These are phyloP conservation scores for Gossypium laxum DNA, from an alignment of 441 rosid genomes.

Conservation along the genomic window DNA sequence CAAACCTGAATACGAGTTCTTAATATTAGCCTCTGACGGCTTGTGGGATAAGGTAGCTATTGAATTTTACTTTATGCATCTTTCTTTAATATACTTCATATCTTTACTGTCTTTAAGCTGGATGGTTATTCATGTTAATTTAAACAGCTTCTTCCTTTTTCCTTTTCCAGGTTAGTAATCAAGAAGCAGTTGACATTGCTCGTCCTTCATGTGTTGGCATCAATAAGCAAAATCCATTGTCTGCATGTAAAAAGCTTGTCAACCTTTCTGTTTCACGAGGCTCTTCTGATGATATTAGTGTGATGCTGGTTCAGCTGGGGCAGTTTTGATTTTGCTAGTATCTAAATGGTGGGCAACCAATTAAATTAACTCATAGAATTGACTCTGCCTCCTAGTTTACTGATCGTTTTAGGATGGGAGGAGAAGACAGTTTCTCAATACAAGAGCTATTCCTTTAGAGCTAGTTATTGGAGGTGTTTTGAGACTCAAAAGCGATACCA, in stretches of 20 bases:
- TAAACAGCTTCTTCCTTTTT: neutral
- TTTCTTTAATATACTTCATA: neutral
- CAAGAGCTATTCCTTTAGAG: neutral
- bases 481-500: neutral
- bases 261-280: conserved; percentile 54
- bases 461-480: neutral
- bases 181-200: conserved; percentile 55
- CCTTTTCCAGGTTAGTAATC: conserved; percentile 44
- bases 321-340: conserved; percentile 19
- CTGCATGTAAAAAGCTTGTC: conserved; percentile 49
- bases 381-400: neutral
- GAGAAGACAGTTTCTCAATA: neutral
- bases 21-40: conserved; percentile 68
- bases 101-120: neutral
- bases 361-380: neutral
- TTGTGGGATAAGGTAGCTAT: conserved; percentile 54
- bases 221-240: conserved; percentile 27
- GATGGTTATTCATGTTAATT: neutral
- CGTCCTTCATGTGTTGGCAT: conserved; percentile 39
- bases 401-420: neutral
- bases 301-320: conserved; percentile 42
- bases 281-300: conserved; percentile 57
- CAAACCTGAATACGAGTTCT: conserved; percentile 43
- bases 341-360: neutral
- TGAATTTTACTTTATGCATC: neutral